Evolutionary conservation across 345 rosid species (phyloP).

Genomic region (Salix udensis): DNA sequence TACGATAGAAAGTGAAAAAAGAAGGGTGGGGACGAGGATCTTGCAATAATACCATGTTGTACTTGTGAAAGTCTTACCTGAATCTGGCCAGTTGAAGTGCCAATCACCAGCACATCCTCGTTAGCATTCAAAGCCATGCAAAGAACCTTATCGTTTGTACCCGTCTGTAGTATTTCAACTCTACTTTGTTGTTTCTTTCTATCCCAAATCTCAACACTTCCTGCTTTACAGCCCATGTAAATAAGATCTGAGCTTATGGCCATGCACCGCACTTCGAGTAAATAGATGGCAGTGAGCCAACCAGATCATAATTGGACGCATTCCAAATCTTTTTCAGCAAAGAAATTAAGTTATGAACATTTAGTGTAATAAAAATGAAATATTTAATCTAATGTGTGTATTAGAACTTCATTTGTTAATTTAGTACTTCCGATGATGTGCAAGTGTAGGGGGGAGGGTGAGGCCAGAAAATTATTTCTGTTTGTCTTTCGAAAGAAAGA

Average conservation of each 20-base stretch:
- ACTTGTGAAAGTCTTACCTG: slow-evolving; percentile 36
- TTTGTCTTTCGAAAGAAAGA: background rate
- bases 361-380: background rate
- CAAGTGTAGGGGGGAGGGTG: background rate
- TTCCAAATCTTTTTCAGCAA: slow-evolving; percentile 48
- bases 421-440: background rate
- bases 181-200: slow-evolving; percentile 44
- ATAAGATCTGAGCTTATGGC: slow-evolving; percentile 50
- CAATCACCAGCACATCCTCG: slow-evolving; percentile 52
- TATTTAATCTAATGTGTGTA: background rate
- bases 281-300: slow-evolving; percentile 43
- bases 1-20: background rate
- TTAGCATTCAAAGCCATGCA: slow-evolving; percentile 48
- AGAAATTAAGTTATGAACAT: background rate
- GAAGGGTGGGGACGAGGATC: background rate
- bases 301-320: slow-evolving; percentile 36
- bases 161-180: slow-evolving; percentile 44
- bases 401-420: too few relatives aligned
- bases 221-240: slow-evolving; percentile 61
- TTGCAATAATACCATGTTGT: too few relatives aligned
- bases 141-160: slow-evolving; percentile 37
- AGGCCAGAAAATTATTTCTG: too few relatives aligned
- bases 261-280: slow-evolving; percentile 44
- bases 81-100: slow-evolving; percentile 60
- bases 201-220: slow-evolving; percentile 62